Conservation (phyloP, 2,329 filamentous ascomycete genomes). For the Didymella pomorum region DNA sequence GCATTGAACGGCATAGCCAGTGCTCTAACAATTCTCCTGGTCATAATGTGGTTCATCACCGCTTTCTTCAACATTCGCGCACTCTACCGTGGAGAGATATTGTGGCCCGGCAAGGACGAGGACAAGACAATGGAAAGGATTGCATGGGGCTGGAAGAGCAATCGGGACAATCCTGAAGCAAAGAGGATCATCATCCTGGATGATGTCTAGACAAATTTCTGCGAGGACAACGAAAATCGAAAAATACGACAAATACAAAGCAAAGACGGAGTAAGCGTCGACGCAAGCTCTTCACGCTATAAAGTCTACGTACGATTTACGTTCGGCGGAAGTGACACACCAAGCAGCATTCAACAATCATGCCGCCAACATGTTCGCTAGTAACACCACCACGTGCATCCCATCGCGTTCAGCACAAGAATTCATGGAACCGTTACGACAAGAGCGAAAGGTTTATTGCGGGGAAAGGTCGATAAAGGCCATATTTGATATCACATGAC, state of each 20-base stretch:
- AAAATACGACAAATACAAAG: background rate
- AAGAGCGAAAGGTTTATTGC: background rate
- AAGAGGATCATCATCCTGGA: constrained; percentile 7
- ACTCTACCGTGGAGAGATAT: constrained; percentile 60
- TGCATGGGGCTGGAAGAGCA: constrained; percentile 36
- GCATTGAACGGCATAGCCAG: constrained; percentile 63
- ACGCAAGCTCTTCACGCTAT: background rate
- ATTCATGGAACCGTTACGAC: background rate
- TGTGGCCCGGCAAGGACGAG: constrained; percentile 61
- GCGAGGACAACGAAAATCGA: background rate
- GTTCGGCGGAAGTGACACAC: background rate
- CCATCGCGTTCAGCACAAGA: background rate
- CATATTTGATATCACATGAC: background rate
- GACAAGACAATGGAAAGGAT: constrained; percentile 42
- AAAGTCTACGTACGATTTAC: background rate
- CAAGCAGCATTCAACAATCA: background rate
- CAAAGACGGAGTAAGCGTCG: background rate
- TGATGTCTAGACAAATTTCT: background rate
- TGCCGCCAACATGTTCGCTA: background rate
- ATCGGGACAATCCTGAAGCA: constrained; percentile 28
- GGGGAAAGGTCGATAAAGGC: background rate
- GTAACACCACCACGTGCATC: background rate
- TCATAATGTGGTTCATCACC: constrained; percentile 64
- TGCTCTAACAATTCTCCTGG: constrained; percentile 64
- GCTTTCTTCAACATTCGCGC: constrained; percentile 60